Conservation (phyloP, 805 yeast genomes). For the Sugiyamaella boreocaroliniensis region DNA sequence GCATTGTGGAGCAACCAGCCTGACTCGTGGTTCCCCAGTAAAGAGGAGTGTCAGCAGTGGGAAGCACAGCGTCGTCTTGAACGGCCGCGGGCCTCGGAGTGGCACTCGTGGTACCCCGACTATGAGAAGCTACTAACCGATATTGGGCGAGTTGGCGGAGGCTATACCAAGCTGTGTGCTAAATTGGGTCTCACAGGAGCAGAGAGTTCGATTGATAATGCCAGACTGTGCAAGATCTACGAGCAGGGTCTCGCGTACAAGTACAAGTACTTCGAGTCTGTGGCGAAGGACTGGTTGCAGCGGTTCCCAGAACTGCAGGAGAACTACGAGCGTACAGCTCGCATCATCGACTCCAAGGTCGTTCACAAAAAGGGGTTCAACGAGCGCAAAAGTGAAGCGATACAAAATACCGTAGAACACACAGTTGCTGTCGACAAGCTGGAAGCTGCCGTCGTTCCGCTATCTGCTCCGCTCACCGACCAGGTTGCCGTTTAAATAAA, state of each 20-base stretch:
- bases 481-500: neutral
- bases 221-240: neutral
- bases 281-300: neutral
- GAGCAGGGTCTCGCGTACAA: neutral
- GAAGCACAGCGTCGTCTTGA: slow-evolving; percentile 2
- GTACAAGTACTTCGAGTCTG: neutral
- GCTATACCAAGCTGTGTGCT: slow-evolving; percentile 3
- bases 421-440: no score
- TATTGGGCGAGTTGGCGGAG: slow-evolving; percentile 6
- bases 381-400: neutral
- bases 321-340: neutral
- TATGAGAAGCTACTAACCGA: slow-evolving; percentile 4
- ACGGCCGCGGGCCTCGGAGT: slow-evolving; percentile 3
- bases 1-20: slow-evolving; percentile 8
- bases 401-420: neutral
- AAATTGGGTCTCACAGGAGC: neutral
- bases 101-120: slow-evolving; percentile 14
- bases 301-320: neutral
- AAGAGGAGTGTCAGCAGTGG: slow-evolving; percentile 8
- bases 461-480: neutral
- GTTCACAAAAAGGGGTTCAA: neutral
- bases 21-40: slow-evolving; percentile 6
- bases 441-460: neutral
- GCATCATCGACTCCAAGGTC: neutral
- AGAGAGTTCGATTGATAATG: neutral